phyloP scores from a whole-genome alignment of 805 yeast species.

The Myxozyma lipomycoides region DNA sequence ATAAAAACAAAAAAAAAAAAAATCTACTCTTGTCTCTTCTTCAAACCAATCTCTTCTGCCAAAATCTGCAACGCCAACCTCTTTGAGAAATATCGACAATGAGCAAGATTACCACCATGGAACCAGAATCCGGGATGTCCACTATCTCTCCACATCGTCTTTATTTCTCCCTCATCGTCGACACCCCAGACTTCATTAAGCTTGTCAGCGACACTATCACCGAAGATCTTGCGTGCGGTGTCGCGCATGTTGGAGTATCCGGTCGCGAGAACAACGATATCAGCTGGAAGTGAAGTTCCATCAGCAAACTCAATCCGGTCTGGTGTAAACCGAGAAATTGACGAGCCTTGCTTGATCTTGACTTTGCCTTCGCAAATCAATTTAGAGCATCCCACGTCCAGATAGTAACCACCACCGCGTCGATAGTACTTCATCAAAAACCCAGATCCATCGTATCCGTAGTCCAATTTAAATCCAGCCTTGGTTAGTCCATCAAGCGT shows the following conservation, averaged over 20 bases:
- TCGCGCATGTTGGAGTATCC: conserved; percentile 45
- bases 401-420: conserved; percentile 46
- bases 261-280: conserved; percentile 44
- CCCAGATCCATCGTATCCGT: conserved; percentile 45
- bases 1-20: no score
- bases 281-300: conserved; percentile 39
- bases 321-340: conserved; percentile 38
- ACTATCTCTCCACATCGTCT: conserved; percentile 40
- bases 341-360: conserved; percentile 38
- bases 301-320: conserved; percentile 41
- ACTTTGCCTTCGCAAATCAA: conserved; percentile 42
- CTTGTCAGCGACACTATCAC: conserved; percentile 39
- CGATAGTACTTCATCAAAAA: conserved; percentile 41
- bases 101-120: conserved; percentile 44
- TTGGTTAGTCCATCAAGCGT: conserved; percentile 35
- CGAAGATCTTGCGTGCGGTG: conserved; percentile 41
- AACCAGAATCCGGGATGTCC: conserved; percentile 44
- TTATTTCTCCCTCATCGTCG: conserved; percentile 43
- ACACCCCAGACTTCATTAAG: conserved; percentile 43
- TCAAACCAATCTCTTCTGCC: conserved; percentile 32
- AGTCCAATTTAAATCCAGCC: conserved; percentile 42
- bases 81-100: conserved; percentile 42
- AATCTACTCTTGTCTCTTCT: no score
- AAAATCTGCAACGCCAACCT: conserved; percentile 42
- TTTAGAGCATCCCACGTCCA: conserved; percentile 45